Evolutionary conservation across 352 stramenopile species (phyloP).

Genomic region (Globisporangium canariense): DNA sequence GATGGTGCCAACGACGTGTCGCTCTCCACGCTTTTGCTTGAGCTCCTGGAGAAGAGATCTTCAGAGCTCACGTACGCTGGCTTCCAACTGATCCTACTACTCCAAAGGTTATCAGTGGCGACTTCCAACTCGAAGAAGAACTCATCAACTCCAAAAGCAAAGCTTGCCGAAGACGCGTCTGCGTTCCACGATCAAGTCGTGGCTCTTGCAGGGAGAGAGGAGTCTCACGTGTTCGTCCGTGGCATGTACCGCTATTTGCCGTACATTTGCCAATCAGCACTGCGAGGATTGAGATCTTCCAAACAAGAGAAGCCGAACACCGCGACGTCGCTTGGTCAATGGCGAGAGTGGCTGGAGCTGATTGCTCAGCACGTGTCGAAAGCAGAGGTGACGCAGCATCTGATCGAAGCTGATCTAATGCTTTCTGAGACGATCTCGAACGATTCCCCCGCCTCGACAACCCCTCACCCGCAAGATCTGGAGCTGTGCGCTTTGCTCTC

Average conservation of each 20-base stretch:
- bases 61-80: constrained; percentile 35
- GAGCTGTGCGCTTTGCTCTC: constrained; percentile 42
- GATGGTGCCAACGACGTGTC: constrained; percentile 3
- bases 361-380: constrained; percentile 41
- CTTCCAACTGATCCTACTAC: constrained; percentile 45
- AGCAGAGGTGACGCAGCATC: constrained; percentile 42
- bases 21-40: constrained; percentile 19
- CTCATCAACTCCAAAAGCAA: background rate
- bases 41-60: constrained; percentile 31
- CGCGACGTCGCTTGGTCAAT: constrained; percentile 25
- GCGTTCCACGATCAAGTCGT: constrained; percentile 41
- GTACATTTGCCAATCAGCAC: constrained; percentile 46
- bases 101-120: constrained; percentile 28
- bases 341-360: constrained; percentile 51
- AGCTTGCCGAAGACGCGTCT: constrained; percentile 20
- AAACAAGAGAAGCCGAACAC: constrained; percentile 14
- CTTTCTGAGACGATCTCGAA: constrained; percentile 17
- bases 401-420: constrained; percentile 59
- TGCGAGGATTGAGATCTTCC: constrained; percentile 34
- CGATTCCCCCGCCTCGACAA: background rate
- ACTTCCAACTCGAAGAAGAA: background rate
- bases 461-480: constrained; percentile 21
- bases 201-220: constrained; percentile 30
- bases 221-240: constrained; percentile 27
- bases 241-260: constrained; percentile 49